Conservation (phyloP, 1,284 basidiomycete genomes). For the Somion occarium region DNA sequence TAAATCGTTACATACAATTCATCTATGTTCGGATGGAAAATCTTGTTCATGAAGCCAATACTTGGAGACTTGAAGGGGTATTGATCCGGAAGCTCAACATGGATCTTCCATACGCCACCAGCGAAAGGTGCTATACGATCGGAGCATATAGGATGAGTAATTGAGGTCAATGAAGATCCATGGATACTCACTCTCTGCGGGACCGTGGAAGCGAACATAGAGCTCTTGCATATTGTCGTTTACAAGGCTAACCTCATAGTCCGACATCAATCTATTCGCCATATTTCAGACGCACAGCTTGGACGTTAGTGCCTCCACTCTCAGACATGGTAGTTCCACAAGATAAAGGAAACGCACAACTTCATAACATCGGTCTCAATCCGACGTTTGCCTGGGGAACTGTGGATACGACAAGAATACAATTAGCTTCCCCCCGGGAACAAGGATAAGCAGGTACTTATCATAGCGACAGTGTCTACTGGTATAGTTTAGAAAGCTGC, state of each 20-base stretch:
- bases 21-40: slow-evolving; percentile 98
- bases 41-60: slow-evolving; percentile 99
- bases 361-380: slow-evolving; percentile 99
- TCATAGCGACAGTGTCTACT: slow-evolving; percentile 20
- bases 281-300: background rate
- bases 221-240: slow-evolving; percentile 99
- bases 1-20: slow-evolving; percentile 81
- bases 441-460: slow-evolving; percentile 21
- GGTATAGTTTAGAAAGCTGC: background rate
- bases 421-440: slow-evolving; percentile 10
- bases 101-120: slow-evolving; percentile 98
- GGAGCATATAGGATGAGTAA: slow-evolving; percentile 8
- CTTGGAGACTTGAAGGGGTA: slow-evolving; percentile 99
- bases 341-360: slow-evolving; percentile 57
- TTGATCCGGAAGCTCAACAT: slow-evolving; percentile 98
- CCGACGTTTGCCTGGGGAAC: slow-evolving; percentile 76
- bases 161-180: background rate
- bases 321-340: background rate
- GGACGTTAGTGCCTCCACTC: slow-evolving; percentile 5
- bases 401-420: slow-evolving; percentile 34
- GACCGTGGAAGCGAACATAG: slow-evolving; percentile 94
- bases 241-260: slow-evolving; percentile 94
- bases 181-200: slow-evolving; percentile 79
- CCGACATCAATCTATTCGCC: slow-evolving; percentile 85
- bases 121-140: slow-evolving; percentile 79